These are phyloP conservation scores for Hibiscus tridactylites DNA, from an alignment of 345 rosid genomes.

Conservation along the genomic window DNA sequence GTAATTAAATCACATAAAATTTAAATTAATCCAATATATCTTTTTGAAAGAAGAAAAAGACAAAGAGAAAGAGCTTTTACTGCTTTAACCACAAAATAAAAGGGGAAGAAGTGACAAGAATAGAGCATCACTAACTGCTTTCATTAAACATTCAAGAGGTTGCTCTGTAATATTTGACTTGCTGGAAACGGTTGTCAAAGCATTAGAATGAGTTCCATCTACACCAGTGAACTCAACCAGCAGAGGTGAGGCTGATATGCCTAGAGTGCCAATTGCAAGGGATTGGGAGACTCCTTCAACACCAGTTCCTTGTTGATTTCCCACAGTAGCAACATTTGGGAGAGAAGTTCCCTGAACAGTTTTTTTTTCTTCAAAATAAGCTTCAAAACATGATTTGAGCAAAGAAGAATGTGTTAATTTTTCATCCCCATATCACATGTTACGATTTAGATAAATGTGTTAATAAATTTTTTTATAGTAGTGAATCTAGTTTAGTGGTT, in stretches of 20 bases:
- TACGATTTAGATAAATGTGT: too few relatives aligned
- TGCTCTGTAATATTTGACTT: slow-evolving; percentile 59
- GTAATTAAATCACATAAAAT: slow-evolving; percentile 12
- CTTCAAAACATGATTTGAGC: too few relatives aligned
- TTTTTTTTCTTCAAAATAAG: slow-evolving; percentile 48
- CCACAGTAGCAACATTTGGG: too few relatives aligned
- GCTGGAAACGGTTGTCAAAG: slow-evolving; percentile 42
- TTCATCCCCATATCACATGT: too few relatives aligned
- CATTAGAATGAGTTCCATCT: slow-evolving; percentile 48
- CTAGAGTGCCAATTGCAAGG: slow-evolving; percentile 93
- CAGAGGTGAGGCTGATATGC: slow-evolving; percentile 92
- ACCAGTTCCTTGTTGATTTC: slow-evolving; percentile 49
- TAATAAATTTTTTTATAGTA: too few relatives aligned
- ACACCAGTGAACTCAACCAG: slow-evolving; percentile 72
- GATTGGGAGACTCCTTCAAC: slow-evolving; percentile 55
- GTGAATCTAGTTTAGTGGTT: too few relatives aligned
- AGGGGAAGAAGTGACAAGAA: too few relatives aligned
- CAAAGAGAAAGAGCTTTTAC: not conserved
- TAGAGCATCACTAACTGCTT: slow-evolving; percentile 49
- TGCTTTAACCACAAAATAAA: not conserved
- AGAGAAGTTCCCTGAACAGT: slow-evolving; percentile 49
- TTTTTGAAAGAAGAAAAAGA: not conserved
- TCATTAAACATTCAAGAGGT: slow-evolving; percentile 81
- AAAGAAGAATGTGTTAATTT: too few relatives aligned
- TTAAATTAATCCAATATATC: not conserved